Conservation (phyloP, 805 yeast species). For the Candida germanica region DNA sequence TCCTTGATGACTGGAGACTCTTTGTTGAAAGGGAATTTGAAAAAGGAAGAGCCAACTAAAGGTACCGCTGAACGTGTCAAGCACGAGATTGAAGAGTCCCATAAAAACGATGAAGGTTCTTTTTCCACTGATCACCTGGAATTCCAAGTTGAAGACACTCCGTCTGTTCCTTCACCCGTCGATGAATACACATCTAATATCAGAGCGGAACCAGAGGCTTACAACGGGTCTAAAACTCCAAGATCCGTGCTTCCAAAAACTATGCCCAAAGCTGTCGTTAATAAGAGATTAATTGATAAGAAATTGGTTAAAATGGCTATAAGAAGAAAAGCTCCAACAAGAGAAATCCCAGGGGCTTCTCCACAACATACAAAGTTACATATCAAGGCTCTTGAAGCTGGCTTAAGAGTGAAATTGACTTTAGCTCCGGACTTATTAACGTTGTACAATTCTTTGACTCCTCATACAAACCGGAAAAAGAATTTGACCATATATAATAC, state of each 20-base stretch:
- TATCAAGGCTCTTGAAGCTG: slow-evolving; percentile 48
- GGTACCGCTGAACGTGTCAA: slow-evolving; percentile 11
- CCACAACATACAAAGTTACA: slow-evolving; percentile 27
- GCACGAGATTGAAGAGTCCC: slow-evolving; percentile 6
- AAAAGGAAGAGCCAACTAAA: slow-evolving; percentile 4
- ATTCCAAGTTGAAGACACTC: background rate
- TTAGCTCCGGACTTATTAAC: slow-evolving; percentile 42
- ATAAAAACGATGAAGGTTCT: slow-evolving; percentile 1
- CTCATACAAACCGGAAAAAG: slow-evolving; percentile 26
- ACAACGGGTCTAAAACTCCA: no score
- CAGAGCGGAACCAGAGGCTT: no score
- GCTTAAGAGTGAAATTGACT: slow-evolving; percentile 48
- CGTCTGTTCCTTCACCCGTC: background rate
- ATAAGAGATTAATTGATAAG: slow-evolving; percentile 12
- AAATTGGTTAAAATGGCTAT: slow-evolving; percentile 30
- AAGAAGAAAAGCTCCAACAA: slow-evolving; percentile 26
- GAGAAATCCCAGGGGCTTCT: background rate
- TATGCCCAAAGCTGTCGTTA: slow-evolving; percentile 11
- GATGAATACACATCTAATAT: background rate
- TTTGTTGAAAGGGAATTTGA: background rate
- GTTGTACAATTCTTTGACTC: slow-evolving; percentile 42
- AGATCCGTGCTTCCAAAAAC: slow-evolving; percentile 1
- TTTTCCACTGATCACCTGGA: background rate
- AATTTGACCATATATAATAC: slow-evolving; percentile 10
- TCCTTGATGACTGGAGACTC: background rate